Conservation (phyloP, 2,329 filamentous ascomycete species). For the Plectosphaerella sp. region DNA sequence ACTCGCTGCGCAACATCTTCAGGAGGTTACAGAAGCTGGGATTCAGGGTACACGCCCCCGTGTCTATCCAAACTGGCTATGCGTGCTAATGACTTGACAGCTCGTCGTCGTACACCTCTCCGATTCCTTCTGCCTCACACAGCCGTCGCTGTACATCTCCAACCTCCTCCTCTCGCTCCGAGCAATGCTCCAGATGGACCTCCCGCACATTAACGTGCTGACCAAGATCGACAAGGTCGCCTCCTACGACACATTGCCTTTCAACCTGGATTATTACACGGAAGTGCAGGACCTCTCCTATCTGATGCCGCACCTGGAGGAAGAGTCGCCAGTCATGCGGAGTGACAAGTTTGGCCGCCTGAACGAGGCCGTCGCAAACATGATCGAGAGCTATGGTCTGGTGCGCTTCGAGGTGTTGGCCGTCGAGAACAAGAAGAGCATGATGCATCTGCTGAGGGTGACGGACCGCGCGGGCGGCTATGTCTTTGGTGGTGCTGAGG, state of each 20-base stretch:
- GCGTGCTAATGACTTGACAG: constrained; percentile 38
- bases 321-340: constrained; percentile 66
- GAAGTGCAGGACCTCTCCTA: constrained; percentile 92
- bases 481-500: constrained; percentile 84
- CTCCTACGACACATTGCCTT: constrained; percentile 79
- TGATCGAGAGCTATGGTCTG: constrained; percentile 86
- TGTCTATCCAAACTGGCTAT: not conserved
- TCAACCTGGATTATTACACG: constrained; percentile 96
- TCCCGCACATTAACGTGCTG: constrained; percentile 91
- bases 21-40: constrained; percentile 84
- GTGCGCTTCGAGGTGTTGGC: constrained; percentile 91
- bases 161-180: constrained; percentile 88
- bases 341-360: constrained; percentile 76
- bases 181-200: constrained; percentile 97
- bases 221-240: constrained; percentile 96
- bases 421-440: constrained; percentile 94
- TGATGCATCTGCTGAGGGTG: constrained; percentile 85
- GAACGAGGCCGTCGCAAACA: constrained; percentile 79
- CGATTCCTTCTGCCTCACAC: constrained; percentile 88
- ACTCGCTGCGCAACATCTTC: constrained; percentile 87
- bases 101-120: constrained; percentile 90
- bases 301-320: constrained; percentile 73
- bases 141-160: constrained; percentile 92
- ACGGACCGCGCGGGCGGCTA: constrained; percentile 93
- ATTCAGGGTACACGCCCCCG: constrained; percentile 68